Conservation (phyloP, 2,329 filamentous ascomycete species). For the Fonsecaea erecta region DNA sequence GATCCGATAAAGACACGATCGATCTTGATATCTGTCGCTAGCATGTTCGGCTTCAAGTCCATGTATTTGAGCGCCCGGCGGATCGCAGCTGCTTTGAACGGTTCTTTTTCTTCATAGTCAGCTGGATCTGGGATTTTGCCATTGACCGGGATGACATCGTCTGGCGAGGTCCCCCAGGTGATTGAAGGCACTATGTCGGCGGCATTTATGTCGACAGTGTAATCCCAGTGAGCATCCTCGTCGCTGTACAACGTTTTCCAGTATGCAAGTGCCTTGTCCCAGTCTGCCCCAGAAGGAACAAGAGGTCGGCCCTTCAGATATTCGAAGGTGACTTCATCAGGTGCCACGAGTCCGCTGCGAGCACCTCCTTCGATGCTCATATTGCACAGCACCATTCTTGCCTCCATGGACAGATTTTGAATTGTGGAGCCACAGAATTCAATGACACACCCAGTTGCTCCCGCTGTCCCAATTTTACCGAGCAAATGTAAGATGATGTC, state of each 20-base stretch:
- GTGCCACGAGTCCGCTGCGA: constrained; percentile 92
- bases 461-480: constrained; percentile 89
- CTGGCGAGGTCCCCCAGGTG: constrained; percentile 94
- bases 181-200: constrained; percentile 92
- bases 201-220: constrained; percentile 82
- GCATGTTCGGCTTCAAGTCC: constrained; percentile 82
- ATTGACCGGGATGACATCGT: constrained; percentile 93
- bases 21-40: constrained; percentile 82
- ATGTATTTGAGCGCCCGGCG: constrained; percentile 89
- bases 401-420: constrained; percentile 86
- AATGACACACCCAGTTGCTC: constrained; percentile 90
- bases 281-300: constrained; percentile 83
- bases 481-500: constrained; percentile 93
- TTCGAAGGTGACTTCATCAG: constrained; percentile 89
- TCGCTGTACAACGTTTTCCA: constrained; percentile 87
- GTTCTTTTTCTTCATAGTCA: constrained; percentile 73
- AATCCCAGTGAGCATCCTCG: constrained; percentile 83
- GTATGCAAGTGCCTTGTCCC: constrained; percentile 84
- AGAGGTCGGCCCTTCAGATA: constrained; percentile 90
- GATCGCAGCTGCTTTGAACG: constrained; percentile 73
- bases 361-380: constrained; percentile 98
- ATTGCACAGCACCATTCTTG: constrained; percentile 98
- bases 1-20: constrained; percentile 99
- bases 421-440: constrained; percentile 97
- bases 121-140: constrained; percentile 85